Conservation (phyloP, 768 basidiomycete genomes). For the Rhodocollybia butyracea region DNA sequence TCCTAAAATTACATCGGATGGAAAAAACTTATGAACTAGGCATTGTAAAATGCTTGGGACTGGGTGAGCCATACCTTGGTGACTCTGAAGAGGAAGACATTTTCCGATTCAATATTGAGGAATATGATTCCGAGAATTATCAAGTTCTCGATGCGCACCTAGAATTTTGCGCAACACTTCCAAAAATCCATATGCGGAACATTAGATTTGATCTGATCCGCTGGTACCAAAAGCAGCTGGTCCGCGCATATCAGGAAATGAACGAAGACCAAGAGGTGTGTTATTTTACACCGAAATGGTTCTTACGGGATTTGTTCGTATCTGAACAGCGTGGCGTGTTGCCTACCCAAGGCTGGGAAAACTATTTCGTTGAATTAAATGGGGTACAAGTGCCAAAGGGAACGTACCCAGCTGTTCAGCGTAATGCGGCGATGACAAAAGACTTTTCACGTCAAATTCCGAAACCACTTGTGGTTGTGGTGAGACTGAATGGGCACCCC, state of each 20-base stretch:
- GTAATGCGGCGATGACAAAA: conserved; percentile 20
- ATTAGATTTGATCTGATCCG: background rate
- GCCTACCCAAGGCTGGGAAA: background rate
- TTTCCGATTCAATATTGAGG: no score
- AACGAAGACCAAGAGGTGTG: background rate
- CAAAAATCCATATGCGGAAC: background rate
- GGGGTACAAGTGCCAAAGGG: background rate
- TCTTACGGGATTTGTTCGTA: background rate
- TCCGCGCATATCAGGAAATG: background rate
- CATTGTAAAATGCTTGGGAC: no score
- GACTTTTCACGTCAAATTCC: conserved; percentile 19
- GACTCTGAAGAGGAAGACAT: no score
- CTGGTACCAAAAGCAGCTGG: conserved; percentile 3
- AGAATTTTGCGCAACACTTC: background rate
- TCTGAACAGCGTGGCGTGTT: background rate
- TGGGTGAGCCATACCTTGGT: no score
- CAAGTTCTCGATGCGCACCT: background rate
- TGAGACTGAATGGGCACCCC: conserved; percentile 28
- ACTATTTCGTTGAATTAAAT: background rate
- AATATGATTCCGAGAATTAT: background rate
- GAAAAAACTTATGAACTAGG: background rate
- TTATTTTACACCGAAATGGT: background rate
- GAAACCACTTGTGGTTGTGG: conserved; percentile 28
- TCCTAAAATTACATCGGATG: conserved; percentile 1
- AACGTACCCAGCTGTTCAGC: conserved; percentile 13